Conservation (phyloP, 768 basidiomycete genomes). For the Sporobolomyces phaffii region DNA sequence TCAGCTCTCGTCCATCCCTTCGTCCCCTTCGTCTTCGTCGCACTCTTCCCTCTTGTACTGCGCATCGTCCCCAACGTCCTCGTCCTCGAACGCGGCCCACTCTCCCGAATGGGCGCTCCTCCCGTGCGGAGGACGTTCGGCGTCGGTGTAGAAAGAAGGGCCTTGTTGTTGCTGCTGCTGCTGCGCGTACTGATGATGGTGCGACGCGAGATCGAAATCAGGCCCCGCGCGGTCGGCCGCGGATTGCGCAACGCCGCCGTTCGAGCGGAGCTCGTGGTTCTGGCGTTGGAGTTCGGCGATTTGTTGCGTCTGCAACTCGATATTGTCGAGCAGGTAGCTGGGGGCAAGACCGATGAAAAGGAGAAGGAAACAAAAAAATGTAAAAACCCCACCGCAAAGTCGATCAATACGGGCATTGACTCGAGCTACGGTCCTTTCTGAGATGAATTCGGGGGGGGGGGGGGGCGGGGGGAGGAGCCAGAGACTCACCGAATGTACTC, state of each 20-base stretch:
- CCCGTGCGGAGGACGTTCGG: neutral
- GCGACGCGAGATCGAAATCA: neutral
- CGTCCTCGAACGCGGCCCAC: conserved; percentile 10
- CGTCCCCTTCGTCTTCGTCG: neutral
- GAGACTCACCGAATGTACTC: conserved; percentile 55
- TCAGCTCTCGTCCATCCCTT: conserved; percentile 9
- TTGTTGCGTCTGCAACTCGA: conserved; percentile 31
- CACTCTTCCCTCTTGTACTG: neutral
- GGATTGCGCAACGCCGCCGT: neutral
- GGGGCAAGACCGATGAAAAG: no score
- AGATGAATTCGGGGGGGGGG: no score
- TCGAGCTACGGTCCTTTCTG: no score
- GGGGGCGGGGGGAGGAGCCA: no score
- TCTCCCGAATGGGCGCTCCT: neutral
- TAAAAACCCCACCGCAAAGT: no score
- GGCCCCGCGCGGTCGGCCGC: neutral
- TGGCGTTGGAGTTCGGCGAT: conserved; percentile 29
- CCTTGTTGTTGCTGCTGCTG: neutral
- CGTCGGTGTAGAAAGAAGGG: neutral
- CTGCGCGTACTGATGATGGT: neutral
- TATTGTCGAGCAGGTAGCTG: conserved; percentile 29
- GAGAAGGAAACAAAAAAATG: no score
- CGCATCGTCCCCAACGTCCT: neutral
- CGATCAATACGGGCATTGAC: no score
- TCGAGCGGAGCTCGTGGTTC: conserved; percentile 8